phyloP scores from a whole-genome alignment of 371 early-diverging fungal genomes.

The Mucor ambiguus region DNA sequence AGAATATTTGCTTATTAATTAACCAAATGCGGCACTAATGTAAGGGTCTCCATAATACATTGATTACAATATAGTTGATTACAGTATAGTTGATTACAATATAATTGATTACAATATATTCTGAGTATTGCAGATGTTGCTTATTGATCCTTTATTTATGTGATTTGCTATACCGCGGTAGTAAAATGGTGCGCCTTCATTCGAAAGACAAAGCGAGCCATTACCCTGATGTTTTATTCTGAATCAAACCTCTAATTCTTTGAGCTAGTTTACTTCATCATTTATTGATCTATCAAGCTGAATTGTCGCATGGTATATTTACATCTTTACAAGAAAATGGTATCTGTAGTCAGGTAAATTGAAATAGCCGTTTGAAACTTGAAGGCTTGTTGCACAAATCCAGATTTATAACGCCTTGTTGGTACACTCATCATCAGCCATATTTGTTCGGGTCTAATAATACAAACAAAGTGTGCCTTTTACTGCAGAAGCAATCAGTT shows the following conservation, averaged over 20 bases:
- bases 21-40: neutral
- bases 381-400: neutral
- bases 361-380: neutral
- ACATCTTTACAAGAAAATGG: neutral
- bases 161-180: neutral
- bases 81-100: too few species aligned
- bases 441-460: neutral
- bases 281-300: neutral
- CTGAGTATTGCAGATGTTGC: neutral
- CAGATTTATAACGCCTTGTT: neutral
- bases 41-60: neutral
- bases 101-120: too few species aligned
- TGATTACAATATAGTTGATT: too few species aligned
- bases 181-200: too few species aligned
- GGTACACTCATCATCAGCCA: neutral
- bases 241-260: neutral
- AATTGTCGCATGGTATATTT: neutral
- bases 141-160: neutral
- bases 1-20: neutral
- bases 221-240: too few species aligned
- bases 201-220: too few species aligned
- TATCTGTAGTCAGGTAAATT: neutral
- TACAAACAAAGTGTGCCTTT: too few species aligned
- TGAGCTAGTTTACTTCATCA: too few species aligned
- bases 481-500: neutral